Evolutionary conservation across 1,284 basidiomycete genomes (phyloP).

Genomic region (Sanguinoderma infundibulare): DNA sequence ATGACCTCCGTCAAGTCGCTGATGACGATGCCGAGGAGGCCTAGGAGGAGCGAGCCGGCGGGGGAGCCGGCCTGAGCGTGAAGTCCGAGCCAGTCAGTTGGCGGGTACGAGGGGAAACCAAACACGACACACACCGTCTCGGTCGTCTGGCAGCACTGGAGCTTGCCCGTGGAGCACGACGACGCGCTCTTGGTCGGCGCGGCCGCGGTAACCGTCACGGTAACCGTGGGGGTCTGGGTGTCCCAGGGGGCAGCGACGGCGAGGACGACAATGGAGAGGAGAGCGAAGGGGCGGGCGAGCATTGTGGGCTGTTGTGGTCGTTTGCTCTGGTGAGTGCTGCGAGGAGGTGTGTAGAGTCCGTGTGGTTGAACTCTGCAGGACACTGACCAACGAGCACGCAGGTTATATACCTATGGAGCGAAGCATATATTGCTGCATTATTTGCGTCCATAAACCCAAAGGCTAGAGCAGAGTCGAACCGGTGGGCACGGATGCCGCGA

Average conservation of each 20-base stretch:
- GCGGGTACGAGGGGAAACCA: not conserved
- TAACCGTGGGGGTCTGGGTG: not conserved
- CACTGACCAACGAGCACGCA: not conserved
- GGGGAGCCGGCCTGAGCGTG: slow-evolving; percentile 15
- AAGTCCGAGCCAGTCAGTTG: not conserved
- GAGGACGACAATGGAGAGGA: not conserved
- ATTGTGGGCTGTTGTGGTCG: not conserved
- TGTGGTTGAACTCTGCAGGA: no score
- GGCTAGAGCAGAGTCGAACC: no score
- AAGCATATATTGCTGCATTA: no score
- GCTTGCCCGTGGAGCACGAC: slow-evolving; percentile 28
- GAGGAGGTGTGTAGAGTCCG: not conserved
- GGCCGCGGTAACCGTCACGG: slow-evolving; percentile 8
- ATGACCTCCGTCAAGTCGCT: slow-evolving; percentile 24
- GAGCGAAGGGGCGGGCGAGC: not conserved
- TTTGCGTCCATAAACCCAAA: no score
- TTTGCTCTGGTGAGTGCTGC: not conserved
- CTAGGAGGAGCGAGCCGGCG: slow-evolving; percentile 17
- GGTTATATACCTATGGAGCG: not conserved
- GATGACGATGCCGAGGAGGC: slow-evolving; percentile 28
- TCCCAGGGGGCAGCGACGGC: not conserved
- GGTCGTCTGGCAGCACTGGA: slow-evolving; percentile 32
- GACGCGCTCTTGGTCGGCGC: not conserved
- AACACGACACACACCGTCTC: not conserved
- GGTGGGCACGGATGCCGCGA: no score